phyloP scores from a whole-genome alignment of 2,329 filamentous ascomycete genomes.

The Cladosporium cucumerinum region DNA sequence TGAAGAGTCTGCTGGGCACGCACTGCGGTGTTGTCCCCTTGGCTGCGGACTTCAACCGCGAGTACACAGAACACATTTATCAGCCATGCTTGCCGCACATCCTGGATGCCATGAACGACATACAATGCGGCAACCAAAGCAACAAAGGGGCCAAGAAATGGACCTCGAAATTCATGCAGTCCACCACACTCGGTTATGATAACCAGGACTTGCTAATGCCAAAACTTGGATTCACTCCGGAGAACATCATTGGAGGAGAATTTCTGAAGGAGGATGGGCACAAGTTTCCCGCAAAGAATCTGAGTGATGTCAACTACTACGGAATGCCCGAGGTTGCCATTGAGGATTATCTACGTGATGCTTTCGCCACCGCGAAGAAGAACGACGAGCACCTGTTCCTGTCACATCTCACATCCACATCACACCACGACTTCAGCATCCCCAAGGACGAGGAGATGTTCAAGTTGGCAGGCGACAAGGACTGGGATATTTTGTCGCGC shows the following conservation, averaged over 20 bases:
- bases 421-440: constrained; percentile 45
- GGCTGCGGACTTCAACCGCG: constrained; percentile 41
- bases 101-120: constrained; percentile 37
- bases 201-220: constrained; percentile 35
- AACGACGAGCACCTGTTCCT: constrained; percentile 36
- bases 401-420: constrained; percentile 38
- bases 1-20: constrained; percentile 40
- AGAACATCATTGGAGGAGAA: constrained; percentile 34
- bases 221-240: constrained; percentile 39
- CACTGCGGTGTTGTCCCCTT: constrained; percentile 41
- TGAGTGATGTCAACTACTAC: constrained; percentile 42
- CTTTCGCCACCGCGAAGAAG: constrained; percentile 32
- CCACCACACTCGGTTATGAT: constrained; percentile 41
- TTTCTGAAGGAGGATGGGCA: constrained; percentile 24
- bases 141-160: constrained; percentile 11
- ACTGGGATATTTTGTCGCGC: constrained; percentile 32
- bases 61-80: constrained; percentile 37
- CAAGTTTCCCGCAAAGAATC: constrained; percentile 11
- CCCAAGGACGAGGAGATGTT: constrained; percentile 26
- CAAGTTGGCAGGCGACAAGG: constrained; percentile 4
- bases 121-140: constrained; percentile 22
- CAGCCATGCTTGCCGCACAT: constrained; percentile 42
- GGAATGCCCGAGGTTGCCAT: constrained; percentile 43
- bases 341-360: constrained; percentile 39
- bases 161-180: constrained; percentile 32